Percentiles rank a stretch among this genome's conserved stretches.
phyloP scores from a whole-genome alignment of 345 rosid species.

The Fremontodendron californicum region DNA sequence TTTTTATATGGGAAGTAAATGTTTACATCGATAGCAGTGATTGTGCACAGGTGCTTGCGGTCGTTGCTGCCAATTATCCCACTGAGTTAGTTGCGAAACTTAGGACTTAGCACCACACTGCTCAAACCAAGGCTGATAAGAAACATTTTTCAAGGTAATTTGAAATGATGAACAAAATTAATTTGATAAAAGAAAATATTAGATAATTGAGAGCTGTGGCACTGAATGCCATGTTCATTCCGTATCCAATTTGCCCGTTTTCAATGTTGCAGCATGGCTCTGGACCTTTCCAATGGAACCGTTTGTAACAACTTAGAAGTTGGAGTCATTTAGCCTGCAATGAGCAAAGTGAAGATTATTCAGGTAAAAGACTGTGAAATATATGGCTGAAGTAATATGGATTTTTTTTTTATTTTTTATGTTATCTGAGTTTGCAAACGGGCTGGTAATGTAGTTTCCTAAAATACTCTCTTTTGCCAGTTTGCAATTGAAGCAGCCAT shows the following conservation, averaged over 20 bases:
- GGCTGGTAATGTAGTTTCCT: background rate
- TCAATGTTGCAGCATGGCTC: constrained; percentile 73
- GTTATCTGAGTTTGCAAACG: background rate
- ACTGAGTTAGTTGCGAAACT: constrained; percentile 93
- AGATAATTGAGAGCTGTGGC: background rate
- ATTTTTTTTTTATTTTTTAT: background rate
- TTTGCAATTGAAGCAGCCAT: constrained; percentile 97
- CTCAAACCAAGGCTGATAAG: constrained; percentile 92
- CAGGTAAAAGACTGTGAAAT: constrained; percentile 45
- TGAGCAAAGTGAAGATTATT: constrained; percentile 98
- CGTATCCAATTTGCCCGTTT: background rate
- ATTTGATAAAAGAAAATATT: background rate
- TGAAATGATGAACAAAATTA: constrained; percentile 19
- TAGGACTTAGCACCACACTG: constrained; percentile 83
- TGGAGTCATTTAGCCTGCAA: constrained; percentile 95
- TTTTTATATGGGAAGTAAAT: background rate
- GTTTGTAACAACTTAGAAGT: constrained; percentile 91
- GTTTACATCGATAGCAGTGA: background rate
- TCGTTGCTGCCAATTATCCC: constrained; percentile 92
- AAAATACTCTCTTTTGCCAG: constrained; percentile 26
- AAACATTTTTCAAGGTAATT: constrained; percentile 77
- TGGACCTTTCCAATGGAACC: constrained; percentile 87
- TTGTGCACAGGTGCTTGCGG: constrained; percentile 68
- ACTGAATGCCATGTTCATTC: constrained; percentile 9
- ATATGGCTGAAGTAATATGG: background rate